A percentile compares a stretch with the other conserved stretches of the same genome.
Evolutionary conservation across 148 eudicot species (phyloP).

Genomic region (Spergularia marina): DNA sequence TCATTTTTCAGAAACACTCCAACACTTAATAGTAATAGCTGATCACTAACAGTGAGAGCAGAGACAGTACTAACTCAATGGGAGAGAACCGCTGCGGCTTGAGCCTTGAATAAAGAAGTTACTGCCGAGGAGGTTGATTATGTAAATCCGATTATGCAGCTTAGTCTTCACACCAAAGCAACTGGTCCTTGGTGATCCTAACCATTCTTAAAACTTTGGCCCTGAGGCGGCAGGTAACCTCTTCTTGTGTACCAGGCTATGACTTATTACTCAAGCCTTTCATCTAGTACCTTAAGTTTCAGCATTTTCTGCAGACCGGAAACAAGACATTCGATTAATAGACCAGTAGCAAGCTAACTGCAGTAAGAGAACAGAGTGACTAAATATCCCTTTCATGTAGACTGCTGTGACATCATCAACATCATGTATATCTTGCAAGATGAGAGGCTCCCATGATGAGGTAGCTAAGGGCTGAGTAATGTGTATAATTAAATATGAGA

Average conservation of each 20-base stretch:
- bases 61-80: slow-evolving; percentile 15
- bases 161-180: slow-evolving; percentile 94
- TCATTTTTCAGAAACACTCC: background rate
- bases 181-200: slow-evolving; percentile 67
- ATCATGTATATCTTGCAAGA: background rate
- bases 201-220: slow-evolving; percentile 61
- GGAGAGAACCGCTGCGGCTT: slow-evolving; percentile 20
- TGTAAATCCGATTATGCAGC: slow-evolving; percentile 23
- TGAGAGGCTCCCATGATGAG: background rate
- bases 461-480: background rate
- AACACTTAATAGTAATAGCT: background rate
- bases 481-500: too few species aligned
- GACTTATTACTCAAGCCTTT: slow-evolving; percentile 72
- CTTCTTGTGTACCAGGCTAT: slow-evolving; percentile 69
- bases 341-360: too few species aligned
- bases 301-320: slow-evolving; percentile 51
- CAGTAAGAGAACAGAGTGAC: too few species aligned
- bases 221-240: slow-evolving; percentile 63
- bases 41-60: slow-evolving; percentile 13
- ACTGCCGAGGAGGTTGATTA: slow-evolving; percentile 8
- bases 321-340: background rate
- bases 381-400: too few species aligned
- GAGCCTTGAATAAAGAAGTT: slow-evolving; percentile 11
- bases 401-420: background rate
- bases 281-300: slow-evolving; percentile 77